Percentiles rank a stretch among this genome's conserved stretches.
Evolutionary conservation across 2,329 filamentous ascomycete genomes (phyloP).

Genomic region (Keithomyces neogunnii): DNA sequence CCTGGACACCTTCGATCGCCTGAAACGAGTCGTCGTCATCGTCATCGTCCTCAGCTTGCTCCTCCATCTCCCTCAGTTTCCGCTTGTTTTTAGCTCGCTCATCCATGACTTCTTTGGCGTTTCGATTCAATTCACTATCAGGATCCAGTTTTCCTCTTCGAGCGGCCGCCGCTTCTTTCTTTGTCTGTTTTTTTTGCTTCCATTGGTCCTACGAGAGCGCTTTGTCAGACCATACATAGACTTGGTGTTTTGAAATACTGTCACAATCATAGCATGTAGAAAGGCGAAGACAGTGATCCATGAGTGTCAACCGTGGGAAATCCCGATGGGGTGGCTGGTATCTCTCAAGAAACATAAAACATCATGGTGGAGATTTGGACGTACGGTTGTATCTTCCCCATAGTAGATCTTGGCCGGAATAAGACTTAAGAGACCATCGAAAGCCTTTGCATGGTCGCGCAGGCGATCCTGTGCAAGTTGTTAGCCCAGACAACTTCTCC

Average conservation of each 20-base stretch:
- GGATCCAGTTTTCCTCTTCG: slow-evolving; percentile 87
- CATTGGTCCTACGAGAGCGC: slow-evolving; percentile 65
- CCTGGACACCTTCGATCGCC: slow-evolving; percentile 44
- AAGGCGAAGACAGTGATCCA: not conserved
- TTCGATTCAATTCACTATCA: slow-evolving; percentile 69
- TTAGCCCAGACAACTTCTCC: slow-evolving; percentile 6
- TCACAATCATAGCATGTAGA: not conserved
- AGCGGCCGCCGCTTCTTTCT: slow-evolving; percentile 73
- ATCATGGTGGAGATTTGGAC: slow-evolving; percentile 25
- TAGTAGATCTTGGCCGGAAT: slow-evolving; percentile 91
- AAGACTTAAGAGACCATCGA: slow-evolving; percentile 77
- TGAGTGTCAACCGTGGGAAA: not conserved
- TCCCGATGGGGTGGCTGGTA: not conserved
- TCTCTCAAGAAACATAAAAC: not conserved
- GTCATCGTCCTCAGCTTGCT: slow-evolving; percentile 28
- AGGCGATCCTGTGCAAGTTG: slow-evolving; percentile 39
- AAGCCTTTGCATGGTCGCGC: slow-evolving; percentile 59
- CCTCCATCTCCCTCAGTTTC: slow-evolving; percentile 59
- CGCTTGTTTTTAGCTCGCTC: slow-evolving; percentile 70
- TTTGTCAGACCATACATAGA: not conserved
- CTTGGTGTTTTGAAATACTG: not conserved
- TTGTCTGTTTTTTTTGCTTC: slow-evolving; percentile 89
- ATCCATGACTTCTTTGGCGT: slow-evolving; percentile 87
- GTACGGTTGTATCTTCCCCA: slow-evolving; percentile 73
- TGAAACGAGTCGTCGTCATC: slow-evolving; percentile 36